phyloP scores from a whole-genome alignment of 768 basidiomycete genomes.

The Mycena haematopus region DNA sequence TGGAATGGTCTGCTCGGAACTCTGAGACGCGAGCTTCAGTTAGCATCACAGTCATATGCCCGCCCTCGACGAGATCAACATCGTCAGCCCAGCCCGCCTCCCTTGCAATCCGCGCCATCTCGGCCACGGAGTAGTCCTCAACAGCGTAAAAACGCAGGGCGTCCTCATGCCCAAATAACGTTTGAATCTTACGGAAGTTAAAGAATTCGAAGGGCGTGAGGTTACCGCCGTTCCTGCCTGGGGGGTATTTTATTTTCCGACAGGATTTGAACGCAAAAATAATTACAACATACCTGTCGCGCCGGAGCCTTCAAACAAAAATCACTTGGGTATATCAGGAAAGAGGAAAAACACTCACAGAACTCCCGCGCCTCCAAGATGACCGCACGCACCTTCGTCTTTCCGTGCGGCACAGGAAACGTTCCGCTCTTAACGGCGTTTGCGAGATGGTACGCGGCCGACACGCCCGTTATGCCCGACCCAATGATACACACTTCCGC shows the following conservation, averaged over 20 bases:
- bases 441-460: conserved; percentile 75
- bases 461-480: conserved; percentile 79
- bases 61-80: conserved; percentile 28
- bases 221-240: conserved; percentile 28
- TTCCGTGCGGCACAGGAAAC: conserved; percentile 18
- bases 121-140: conserved; percentile 21
- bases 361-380: conserved; percentile 88
- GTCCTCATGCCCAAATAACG: conserved; percentile 5
- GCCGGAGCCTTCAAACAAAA: conserved; percentile 59
- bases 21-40: neutral
- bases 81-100: conserved; percentile 19
- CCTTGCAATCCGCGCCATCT: conserved; percentile 26
- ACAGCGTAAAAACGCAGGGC: conserved; percentile 19
- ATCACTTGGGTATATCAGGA: neutral
- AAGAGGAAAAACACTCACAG: conserved; percentile 55
- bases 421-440: conserved; percentile 33
- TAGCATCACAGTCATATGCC: conserved; percentile 21
- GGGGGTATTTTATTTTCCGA: neutral
- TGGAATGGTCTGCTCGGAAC: neutral
- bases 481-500: conserved; percentile 83
- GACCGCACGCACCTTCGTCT: conserved; percentile 50
- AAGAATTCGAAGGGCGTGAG: conserved; percentile 23
- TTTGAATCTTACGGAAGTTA: conserved; percentile 6
- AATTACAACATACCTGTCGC: conserved; percentile 63
- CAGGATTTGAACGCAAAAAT: neutral